Conservation (phyloP, 2,329 filamentous ascomycete genomes). For the Trichoderma breve region DNA sequence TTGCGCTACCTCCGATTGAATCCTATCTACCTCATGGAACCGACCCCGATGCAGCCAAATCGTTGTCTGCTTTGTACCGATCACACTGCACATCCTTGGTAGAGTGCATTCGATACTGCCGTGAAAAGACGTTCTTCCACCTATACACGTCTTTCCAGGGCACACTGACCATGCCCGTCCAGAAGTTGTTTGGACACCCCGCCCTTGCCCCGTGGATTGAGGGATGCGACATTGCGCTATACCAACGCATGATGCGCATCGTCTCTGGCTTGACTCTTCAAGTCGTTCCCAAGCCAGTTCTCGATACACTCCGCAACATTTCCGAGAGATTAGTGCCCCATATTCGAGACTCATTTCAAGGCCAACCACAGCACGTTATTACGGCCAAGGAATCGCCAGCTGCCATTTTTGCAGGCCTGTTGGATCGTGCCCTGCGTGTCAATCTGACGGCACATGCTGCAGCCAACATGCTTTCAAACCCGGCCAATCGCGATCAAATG, state of each 20-base stretch:
- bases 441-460: slow-evolving; percentile 93
- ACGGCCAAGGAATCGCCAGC: slow-evolving; percentile 86
- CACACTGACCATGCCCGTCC: slow-evolving; percentile 92
- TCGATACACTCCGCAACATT: slow-evolving; percentile 84
- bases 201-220: slow-evolving; percentile 89
- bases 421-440: slow-evolving; percentile 84
- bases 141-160: slow-evolving; percentile 94
- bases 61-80: slow-evolving; percentile 81
- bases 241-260: slow-evolving; percentile 94
- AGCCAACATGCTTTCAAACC: slow-evolving; percentile 85
- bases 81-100: slow-evolving; percentile 95
- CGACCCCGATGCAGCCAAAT: slow-evolving; percentile 82
- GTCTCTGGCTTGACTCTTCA: slow-evolving; percentile 86
- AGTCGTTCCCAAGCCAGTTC: slow-evolving; percentile 81
- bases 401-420: slow-evolving; percentile 78
- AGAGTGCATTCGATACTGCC: slow-evolving; percentile 93
- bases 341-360: slow-evolving; percentile 80
- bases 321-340: slow-evolving; percentile 77
- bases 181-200: slow-evolving; percentile 82
- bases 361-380: slow-evolving; percentile 81
- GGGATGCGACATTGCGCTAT: slow-evolving; percentile 91
- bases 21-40: slow-evolving; percentile 77
- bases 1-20: slow-evolving; percentile 83
- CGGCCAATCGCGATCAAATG: slow-evolving; percentile 91
- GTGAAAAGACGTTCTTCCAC: slow-evolving; percentile 94